These are phyloP conservation scores for Sphaerulina musiva DNA, from an alignment of 2,329 filamentous ascomycete species.

Conservation along the genomic window DNA sequence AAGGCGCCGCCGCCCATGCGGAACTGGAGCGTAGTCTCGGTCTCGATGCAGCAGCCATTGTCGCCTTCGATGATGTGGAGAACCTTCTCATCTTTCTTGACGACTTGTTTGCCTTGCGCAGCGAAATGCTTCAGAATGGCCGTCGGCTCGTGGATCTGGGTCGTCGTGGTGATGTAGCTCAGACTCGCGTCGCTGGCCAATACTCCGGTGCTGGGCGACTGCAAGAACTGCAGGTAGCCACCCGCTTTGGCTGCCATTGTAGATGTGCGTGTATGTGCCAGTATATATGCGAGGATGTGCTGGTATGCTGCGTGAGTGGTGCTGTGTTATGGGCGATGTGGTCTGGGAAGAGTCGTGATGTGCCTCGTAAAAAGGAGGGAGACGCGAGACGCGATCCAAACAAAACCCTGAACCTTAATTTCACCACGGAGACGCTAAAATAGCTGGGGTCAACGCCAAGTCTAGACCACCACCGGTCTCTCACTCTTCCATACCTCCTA, in stretches of 20 bases:
- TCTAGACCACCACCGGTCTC: too few relatives aligned
- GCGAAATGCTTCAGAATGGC: constrained; percentile 78
- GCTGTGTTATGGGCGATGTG: background rate
- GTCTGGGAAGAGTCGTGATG: background rate
- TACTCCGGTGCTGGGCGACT: constrained; percentile 37
- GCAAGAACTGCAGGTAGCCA: constrained; percentile 43
- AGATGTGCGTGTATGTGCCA: background rate
- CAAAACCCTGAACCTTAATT: too few relatives aligned
- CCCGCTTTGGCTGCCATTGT: constrained; percentile 34
- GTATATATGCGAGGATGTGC: background rate
- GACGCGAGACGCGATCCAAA: background rate
- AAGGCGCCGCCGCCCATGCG: constrained; percentile 73
- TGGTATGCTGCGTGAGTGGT: background rate
- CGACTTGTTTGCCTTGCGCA: constrained; percentile 64
- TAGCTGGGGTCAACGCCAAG: too few relatives aligned
- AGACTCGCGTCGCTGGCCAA: constrained; percentile 43
- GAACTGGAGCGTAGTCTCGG: constrained; percentile 80
- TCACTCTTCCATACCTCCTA: too few relatives aligned
- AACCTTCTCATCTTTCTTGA: constrained; percentile 74
- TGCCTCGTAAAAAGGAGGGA: too few relatives aligned
- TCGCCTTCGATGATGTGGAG: constrained; percentile 66
- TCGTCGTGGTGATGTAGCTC: constrained; percentile 87
- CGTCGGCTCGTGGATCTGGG: constrained; percentile 60
- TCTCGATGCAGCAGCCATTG: constrained; percentile 65
- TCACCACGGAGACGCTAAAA: too few relatives aligned